phyloP scores from a whole-genome alignment of 345 rosid genomes.

The Boechera divaricarpa region DNA sequence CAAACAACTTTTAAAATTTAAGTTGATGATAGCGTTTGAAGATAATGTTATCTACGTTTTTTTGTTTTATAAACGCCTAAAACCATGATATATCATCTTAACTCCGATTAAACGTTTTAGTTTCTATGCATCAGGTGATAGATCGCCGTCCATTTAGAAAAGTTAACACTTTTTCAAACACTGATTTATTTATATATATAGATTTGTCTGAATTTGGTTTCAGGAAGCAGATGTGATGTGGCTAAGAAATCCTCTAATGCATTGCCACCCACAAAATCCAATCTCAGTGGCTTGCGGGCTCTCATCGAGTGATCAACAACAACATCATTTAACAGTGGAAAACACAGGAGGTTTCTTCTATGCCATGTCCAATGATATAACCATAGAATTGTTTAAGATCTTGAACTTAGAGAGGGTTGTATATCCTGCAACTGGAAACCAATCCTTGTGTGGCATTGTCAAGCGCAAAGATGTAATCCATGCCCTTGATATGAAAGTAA shows the following conservation, averaged over 20 bases:
- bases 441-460: constrained; percentile 38
- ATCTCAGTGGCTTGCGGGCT: constrained; percentile 49
- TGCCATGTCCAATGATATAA: constrained; percentile 24
- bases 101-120: too few species aligned
- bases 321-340: constrained; percentile 6
- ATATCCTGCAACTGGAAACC: constrained; percentile 37
- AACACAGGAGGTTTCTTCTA: constrained; percentile 52
- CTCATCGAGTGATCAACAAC: background rate
- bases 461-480: constrained; percentile 21
- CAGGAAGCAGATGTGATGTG: too few species aligned
- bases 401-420: constrained; percentile 43
- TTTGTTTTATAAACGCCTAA: too few species aligned
- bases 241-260: constrained; percentile 58
- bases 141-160: too few species aligned
- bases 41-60: too few species aligned
- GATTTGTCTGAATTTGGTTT: too few species aligned
- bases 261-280: background rate
- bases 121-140: too few species aligned
- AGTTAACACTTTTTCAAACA: too few species aligned
- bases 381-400: constrained; percentile 27
- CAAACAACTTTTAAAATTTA: background rate
- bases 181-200: too few species aligned
- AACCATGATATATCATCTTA: too few species aligned
- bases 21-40: too few species aligned
- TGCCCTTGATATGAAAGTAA: background rate